Conservation (phyloP, 1,139 yeast genomes). For the Lodderomyces oxycetoniae region DNA sequence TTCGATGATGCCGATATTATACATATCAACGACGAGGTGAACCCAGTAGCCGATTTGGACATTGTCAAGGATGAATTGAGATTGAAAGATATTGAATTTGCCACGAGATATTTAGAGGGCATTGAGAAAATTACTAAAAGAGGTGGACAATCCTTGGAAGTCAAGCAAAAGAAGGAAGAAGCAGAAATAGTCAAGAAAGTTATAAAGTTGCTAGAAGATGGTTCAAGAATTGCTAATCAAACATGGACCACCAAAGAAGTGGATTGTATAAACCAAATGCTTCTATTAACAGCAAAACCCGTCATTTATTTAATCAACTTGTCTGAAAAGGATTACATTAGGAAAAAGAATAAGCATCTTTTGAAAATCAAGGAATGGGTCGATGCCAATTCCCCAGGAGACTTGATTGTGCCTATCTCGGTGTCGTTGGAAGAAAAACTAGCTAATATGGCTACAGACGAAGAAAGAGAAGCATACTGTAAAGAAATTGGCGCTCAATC, state of each 20-base stretch:
- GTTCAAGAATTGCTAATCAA: slow-evolving; percentile 89
- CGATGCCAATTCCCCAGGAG: slow-evolving; percentile 91
- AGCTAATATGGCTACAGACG: slow-evolving; percentile 83
- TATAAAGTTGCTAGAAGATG: slow-evolving; percentile 70
- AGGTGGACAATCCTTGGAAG: slow-evolving; percentile 95
- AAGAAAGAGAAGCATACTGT: slow-evolving; percentile 87
- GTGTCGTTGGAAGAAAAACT: slow-evolving; percentile 91
- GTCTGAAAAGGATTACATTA: slow-evolving; percentile 88
- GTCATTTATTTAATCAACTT: slow-evolving; percentile 91
- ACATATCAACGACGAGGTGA: slow-evolving; percentile 96
- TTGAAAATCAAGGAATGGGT: slow-evolving; percentile 94
- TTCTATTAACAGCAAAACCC: slow-evolving; percentile 90
- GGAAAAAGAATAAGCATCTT: slow-evolving; percentile 97
- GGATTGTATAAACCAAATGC: slow-evolving; percentile 82
- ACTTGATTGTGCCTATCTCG: slow-evolving; percentile 87
- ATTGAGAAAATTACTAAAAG: slow-evolving; percentile 82
- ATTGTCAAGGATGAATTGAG: slow-evolving; percentile 90
- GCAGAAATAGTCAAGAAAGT: slow-evolving; percentile 74
- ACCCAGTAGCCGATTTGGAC: slow-evolving; percentile 92
- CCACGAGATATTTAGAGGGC: slow-evolving; percentile 82
- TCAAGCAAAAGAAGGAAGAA: slow-evolving; percentile 91
- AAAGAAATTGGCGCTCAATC: slow-evolving; percentile 80
- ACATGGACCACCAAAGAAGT: slow-evolving; percentile 88
- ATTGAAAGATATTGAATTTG: slow-evolving; percentile 94
- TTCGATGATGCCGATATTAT: slow-evolving; percentile 98